Evolutionary conservation across 441 rosid species (phyloP), one percentile per base, ranked within the genome.

Genomic region (Aquilaria agallochum): DNA sequence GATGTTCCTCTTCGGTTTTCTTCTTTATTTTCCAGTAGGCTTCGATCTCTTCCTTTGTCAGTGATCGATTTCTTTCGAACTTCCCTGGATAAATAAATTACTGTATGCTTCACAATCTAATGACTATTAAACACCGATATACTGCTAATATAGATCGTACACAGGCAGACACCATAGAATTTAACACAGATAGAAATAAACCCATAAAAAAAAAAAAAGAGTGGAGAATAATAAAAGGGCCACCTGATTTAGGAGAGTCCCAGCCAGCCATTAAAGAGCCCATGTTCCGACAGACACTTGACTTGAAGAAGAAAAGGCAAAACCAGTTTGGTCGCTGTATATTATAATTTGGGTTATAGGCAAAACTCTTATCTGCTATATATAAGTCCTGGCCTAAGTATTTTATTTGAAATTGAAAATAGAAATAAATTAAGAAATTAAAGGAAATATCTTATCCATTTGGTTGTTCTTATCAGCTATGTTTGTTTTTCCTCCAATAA

Each of bases 211-310:
- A 12, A 10, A 32, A 9, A 42, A 60, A 4, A 15, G 9, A 20
- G 27, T 20, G 27, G 27, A 20, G 27, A 20, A 20, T 20, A 20
- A 20, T 20, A 3, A 11, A 9, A n/a, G 46, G 34, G 51, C 68
- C 78, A 88, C 98, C 83, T 68, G 72, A 56, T 30, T 70, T 75
- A n/a, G 72, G 84, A n/a, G 95, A 90, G 69, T 85, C 90, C 98
- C 98, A 92, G 62, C 98, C 97, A 53, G 89, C 75, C 97, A 92
- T 76, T 77, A 92, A 68, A 71, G 96, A 92, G 69, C 98, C 98
- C 96, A 92, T 92, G 68, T 34, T 58, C 6, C 27, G 27, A 20
- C 27, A 20, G 27, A 20, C 27, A 20, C 27, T 20, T 20, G 27
- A 20, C 27, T 20, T 20, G 27, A 20, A 20, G 27, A 20, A 20